Evolutionary conservation across 1,284 basidiomycete genomes (phyloP).

Genomic region (Pseudozyma flocculosa): DNA sequence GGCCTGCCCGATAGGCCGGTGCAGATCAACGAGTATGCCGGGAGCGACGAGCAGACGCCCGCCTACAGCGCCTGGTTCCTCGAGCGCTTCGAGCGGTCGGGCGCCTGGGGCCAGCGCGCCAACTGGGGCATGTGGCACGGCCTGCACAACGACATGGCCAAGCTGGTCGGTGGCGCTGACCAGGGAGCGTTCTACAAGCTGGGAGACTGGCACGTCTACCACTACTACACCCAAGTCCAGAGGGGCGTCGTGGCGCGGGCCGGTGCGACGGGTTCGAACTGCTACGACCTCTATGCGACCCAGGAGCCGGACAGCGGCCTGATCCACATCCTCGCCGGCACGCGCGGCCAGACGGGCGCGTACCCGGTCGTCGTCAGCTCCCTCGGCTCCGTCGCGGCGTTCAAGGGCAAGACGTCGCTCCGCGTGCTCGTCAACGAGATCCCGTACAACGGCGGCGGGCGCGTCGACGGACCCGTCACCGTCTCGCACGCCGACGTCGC

Average conservation of each 20-base stretch:
- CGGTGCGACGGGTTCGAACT: conserved; percentile 1
- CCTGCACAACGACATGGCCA: conserved; percentile 6
- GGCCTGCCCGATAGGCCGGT: conserved; percentile 3
- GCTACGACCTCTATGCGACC: conserved; percentile 4
- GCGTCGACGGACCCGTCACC: neutral
- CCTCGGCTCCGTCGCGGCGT: neutral
- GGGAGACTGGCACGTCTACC: conserved; percentile 4
- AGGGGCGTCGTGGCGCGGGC: neutral
- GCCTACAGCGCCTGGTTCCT: conserved; percentile 5
- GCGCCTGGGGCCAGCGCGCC: conserved; percentile 2
- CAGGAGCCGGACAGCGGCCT: neutral
- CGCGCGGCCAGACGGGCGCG: neutral
- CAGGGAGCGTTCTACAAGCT: neutral
- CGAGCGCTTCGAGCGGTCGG: conserved; percentile 1
- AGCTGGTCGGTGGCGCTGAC: neutral
- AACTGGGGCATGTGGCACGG: conserved; percentile 4
- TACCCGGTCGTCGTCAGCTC: conserved; percentile 2
- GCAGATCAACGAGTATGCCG: conserved; percentile 12
- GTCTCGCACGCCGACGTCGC: neutral
- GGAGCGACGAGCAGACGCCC: conserved; percentile 2
- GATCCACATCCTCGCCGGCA: conserved; percentile 2
- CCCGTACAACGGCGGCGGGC: conserved; percentile 1
- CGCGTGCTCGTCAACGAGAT: conserved; percentile 3
- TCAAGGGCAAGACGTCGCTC: neutral
- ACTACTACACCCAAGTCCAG: conserved; percentile 2